Conservation (phyloP, 2,329 filamentous ascomycete genomes). For the Hysterium pulicare region DNA sequence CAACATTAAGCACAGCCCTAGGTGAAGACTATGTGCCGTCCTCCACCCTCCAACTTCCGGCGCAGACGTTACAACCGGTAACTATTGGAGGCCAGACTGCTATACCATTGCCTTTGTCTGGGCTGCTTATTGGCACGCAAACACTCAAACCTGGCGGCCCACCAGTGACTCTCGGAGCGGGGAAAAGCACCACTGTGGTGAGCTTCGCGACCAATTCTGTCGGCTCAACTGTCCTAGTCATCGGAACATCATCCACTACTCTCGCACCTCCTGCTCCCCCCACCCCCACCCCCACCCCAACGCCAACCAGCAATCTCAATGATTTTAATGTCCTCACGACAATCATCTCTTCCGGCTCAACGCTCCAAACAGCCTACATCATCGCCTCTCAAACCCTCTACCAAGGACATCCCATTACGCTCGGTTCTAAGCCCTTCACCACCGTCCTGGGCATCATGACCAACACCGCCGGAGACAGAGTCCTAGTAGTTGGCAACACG, state of each 20-base stretch:
- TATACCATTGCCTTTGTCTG: not conserved
- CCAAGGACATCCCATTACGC: slow-evolving; percentile 4
- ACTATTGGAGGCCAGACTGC: not conserved
- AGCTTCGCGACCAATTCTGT: slow-evolving; percentile 4
- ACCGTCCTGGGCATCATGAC: slow-evolving; percentile 4
- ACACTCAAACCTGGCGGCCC: slow-evolving; percentile 2
- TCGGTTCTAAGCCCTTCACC: not conserved
- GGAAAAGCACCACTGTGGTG: slow-evolving; percentile 1
- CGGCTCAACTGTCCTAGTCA: slow-evolving; percentile 4
- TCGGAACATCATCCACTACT: not conserved
- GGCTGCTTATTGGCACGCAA: slow-evolving; percentile 3
- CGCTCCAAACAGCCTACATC: not conserved
- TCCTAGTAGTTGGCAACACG: not conserved
- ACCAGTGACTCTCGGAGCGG: slow-evolving; percentile 3
- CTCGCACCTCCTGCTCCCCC: not conserved
- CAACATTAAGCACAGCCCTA: too few relatives aligned
- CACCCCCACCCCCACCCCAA: not conserved
- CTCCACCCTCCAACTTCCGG: too few relatives aligned
- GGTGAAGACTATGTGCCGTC: too few relatives aligned
- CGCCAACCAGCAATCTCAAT: too few relatives aligned
- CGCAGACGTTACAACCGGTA: too few relatives aligned
- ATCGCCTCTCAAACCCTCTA: slow-evolving; percentile 4
- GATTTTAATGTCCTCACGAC: not conserved
- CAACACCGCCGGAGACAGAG: slow-evolving; percentile 4
- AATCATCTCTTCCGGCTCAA: not conserved